phyloP scores from a whole-genome alignment of 495 filamentous ascomycete species.

The Stereocaulon alpinum region DNA sequence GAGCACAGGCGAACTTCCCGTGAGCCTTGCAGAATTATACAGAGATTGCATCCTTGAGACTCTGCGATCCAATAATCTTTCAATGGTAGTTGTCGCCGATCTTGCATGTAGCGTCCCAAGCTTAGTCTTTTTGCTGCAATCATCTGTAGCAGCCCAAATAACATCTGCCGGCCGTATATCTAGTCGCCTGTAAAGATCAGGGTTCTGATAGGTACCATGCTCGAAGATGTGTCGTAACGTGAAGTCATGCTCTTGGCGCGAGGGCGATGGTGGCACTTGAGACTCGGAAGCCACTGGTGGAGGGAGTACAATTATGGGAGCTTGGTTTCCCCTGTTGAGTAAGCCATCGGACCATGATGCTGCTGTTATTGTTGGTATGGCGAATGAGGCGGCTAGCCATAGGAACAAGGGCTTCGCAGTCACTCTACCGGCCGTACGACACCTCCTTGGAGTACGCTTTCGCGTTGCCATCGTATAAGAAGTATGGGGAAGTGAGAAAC shows the following conservation, averaged over 20 bases:
- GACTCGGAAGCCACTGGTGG: conserved; percentile 26
- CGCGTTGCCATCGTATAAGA: conserved; percentile 3
- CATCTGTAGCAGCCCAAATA: conserved; percentile 56
- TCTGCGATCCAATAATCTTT: conserved; percentile 71
- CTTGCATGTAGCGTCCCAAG: conserved; percentile 33
- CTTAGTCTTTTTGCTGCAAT: conserved; percentile 39
- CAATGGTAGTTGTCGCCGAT: conserved; percentile 55
- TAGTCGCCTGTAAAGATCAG: conserved; percentile 59
- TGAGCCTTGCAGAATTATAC: conserved; percentile 54
- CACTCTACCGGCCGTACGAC: conserved; percentile 42
- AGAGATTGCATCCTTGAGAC: conserved; percentile 65
- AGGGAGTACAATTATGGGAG: conserved; percentile 28
- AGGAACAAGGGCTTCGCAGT: conserved; percentile 50
- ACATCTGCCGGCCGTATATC: conserved; percentile 58
- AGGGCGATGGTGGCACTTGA: conserved; percentile 30
- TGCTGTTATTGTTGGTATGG: conserved; percentile 10
- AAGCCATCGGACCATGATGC: conserved; percentile 17
- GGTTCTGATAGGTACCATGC: conserved; percentile 67
- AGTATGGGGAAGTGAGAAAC: neutral
- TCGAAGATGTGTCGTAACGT: conserved; percentile 83
- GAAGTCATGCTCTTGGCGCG: conserved; percentile 34
- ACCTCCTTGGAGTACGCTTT: conserved; percentile 6
- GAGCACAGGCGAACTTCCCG: conserved; percentile 47
- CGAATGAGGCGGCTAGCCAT: conserved; percentile 40
- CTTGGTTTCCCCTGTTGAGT: conserved; percentile 20